Base-by-base conservation (phyloP, 225 moss, liverwort and hornwort species). In the Pseudisothecium myosuroides region DNA sequence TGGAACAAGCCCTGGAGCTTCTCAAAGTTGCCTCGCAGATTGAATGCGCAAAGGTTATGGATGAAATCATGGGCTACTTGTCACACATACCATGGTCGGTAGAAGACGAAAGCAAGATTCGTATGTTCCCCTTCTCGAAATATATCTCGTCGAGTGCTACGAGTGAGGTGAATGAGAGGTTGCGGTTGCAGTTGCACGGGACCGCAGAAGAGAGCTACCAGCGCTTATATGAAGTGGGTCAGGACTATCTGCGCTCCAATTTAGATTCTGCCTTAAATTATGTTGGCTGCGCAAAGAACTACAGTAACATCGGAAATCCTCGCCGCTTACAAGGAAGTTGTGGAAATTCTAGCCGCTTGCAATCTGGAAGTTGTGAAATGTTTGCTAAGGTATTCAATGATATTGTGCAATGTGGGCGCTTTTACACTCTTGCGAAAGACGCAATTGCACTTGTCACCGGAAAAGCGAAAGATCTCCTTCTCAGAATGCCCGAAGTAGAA, bases 381-480 rank as follows among this genome's bases (percentile, higher is more conserved):
- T 75, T 75, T 75, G 49, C 12, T 2, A 2, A 0, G 32, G 20
- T 2, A 75, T 75, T 75, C 2, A 0, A 32, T 75, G 49, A 75
- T 2, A 75, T 75, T 11, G 49, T 49, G 1, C 29, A 29, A 2
- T 12, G 1, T 12, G 32, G 75, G 18, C 19, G 4, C 19, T 49
- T 1, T 7, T 75, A 49, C 32, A 20, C 0, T 49, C 49, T 75
- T 6, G 75, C 49, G 1, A 32, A 49, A 49, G 75, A 49, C 2
- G 6, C 19, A 49, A 12, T 1, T 75, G 31, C 31, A 19, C 11
- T 49, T 49, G 75, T 75, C 12, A 32, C 75, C 0, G 12, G 4
- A 7, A 69, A 3, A 7, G 49, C 75, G 4, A 1, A 39, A 39
- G 23, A 2, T 2, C 0, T n/a, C n/a, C n/a, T 69, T 4, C 18